Evolutionary conservation across 2,329 filamentous ascomycete species (phyloP), one percentile per base, ranked within the genome.

Genomic region (Arthrobotrys pseudoclavata): DNA sequence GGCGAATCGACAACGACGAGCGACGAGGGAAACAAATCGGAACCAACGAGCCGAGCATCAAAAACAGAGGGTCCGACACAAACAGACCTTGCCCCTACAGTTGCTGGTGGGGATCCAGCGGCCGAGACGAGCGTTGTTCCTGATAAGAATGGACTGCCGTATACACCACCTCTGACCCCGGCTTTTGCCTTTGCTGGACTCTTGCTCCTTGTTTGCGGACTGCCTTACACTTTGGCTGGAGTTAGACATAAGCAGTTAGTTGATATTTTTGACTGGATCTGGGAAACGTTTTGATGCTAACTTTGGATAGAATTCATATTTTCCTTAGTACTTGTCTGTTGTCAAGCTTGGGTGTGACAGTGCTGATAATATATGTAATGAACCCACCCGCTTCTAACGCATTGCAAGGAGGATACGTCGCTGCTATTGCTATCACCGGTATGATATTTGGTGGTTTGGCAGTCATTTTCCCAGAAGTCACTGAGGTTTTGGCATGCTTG

Each of bases 311-410:
- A 82, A 81, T 95, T 12, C 91, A 96, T 82, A 90, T 92, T 15
- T 96, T 92, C 83, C 87, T 97, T 71, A 96, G 94, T 13, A 89
- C 91, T 0, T 92, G 89, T 4, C 94, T 92, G 81, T 85, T 96
- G 26, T 87, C 89, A 22, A 88, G 90, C 52, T 85, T 97, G 40
- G 90, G 91, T 15, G 90, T 96, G 12, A 89, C 91, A 0, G 91
- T 97, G 1, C 86, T 98, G 22, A 93, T 97, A 68, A 84, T 97
- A 52, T 97, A 97, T 83, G 91, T 97, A 45, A 96, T 96, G 91
- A 91, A 87, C 68, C 88, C 90, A 0, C 93, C 94, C 0, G 88
- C 97, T 45, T 89, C 87, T 75, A 85, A 92, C 82, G 92, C 89
- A 0, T 85, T 96, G 1, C 93, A 97, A 84, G 95, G 93, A 26